A percentile compares a stretch with the other conserved stretches of the same genome.
phyloP scores from a whole-genome alignment of 176 grass and related monocot species.

The Triticum turgidum region DNA sequence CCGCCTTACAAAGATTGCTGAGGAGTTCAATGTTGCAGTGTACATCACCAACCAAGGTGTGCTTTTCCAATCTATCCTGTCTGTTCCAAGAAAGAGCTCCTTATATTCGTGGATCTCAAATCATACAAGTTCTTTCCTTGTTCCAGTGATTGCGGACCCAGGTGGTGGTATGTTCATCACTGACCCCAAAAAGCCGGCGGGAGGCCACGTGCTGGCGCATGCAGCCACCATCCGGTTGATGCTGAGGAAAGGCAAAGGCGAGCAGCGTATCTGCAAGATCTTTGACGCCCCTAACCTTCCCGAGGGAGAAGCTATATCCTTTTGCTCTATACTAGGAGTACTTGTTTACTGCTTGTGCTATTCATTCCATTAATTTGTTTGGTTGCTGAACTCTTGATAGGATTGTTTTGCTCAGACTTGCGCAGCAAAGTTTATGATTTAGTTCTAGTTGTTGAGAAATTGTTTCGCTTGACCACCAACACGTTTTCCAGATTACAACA shows the following conservation, averaged over 20 bases:
- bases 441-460: not conserved
- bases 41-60: slow-evolving; percentile 96
- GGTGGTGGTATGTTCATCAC: slow-evolving; percentile 84
- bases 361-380: not conserved
- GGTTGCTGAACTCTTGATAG: not conserved
- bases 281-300: slow-evolving; percentile 92
- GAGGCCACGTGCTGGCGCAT: slow-evolving; percentile 77
- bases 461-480: slow-evolving; percentile 54
- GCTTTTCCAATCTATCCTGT: not conserved
- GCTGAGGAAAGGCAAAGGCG: slow-evolving; percentile 95
- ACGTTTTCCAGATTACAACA: slow-evolving; percentile 90
- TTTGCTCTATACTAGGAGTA: not conserved
- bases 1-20: slow-evolving; percentile 82
- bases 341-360: slow-evolving; percentile 7
- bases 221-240: slow-evolving; percentile 72
- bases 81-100: slow-evolving; percentile 3
- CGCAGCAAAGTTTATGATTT: not conserved
- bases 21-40: slow-evolving; percentile 96
- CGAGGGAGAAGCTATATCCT: slow-evolving; percentile 94
- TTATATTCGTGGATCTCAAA: slow-evolving; percentile 1
- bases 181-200: slow-evolving; percentile 85
- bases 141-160: slow-evolving; percentile 83
- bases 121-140: slow-evolving; percentile 6
- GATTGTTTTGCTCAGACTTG: not conserved
- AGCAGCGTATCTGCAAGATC: slow-evolving; percentile 89